Evolutionary conservation across 257 asterid species (phyloP).

Genomic region (Rhazya stricta): DNA sequence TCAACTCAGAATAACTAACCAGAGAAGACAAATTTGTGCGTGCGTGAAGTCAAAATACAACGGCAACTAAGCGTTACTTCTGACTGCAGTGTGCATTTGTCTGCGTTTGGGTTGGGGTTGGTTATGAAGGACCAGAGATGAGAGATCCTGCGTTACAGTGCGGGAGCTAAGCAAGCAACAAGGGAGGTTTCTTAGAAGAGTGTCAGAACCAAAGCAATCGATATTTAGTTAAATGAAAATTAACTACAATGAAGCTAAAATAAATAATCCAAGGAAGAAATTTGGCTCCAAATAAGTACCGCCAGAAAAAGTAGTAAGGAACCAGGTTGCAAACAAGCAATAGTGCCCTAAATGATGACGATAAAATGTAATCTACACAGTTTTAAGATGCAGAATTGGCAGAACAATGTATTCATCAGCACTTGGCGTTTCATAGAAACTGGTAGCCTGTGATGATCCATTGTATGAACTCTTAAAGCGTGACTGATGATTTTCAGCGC

Average conservation of each 20-base stretch:
- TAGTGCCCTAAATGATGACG: background rate
- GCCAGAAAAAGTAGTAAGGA: background rate
- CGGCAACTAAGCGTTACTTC: no score
- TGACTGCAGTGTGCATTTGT: no score
- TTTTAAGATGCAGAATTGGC: background rate
- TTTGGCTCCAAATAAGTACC: slow-evolving; percentile 3
- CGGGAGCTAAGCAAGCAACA: no score
- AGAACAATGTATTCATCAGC: background rate
- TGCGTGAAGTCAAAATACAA: no score
- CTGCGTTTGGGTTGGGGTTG: no score
- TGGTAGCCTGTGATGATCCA: background rate
- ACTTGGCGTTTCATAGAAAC: background rate
- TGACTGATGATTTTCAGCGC: slow-evolving; percentile 25
- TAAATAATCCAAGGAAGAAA: background rate
- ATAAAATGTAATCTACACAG: background rate
- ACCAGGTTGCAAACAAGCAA: background rate
- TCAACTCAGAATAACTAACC: no score
- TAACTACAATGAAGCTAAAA: background rate
- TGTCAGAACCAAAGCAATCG: background rate
- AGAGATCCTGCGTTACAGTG: no score
- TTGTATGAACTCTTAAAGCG: background rate
- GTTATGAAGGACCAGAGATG: no score
- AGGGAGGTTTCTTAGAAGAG: background rate
- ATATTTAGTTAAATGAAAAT: background rate
- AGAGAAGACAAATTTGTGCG: no score